phyloP scores from a whole-genome alignment of 1,284 basidiomycete species.

The Ustilago cynodontis region DNA sequence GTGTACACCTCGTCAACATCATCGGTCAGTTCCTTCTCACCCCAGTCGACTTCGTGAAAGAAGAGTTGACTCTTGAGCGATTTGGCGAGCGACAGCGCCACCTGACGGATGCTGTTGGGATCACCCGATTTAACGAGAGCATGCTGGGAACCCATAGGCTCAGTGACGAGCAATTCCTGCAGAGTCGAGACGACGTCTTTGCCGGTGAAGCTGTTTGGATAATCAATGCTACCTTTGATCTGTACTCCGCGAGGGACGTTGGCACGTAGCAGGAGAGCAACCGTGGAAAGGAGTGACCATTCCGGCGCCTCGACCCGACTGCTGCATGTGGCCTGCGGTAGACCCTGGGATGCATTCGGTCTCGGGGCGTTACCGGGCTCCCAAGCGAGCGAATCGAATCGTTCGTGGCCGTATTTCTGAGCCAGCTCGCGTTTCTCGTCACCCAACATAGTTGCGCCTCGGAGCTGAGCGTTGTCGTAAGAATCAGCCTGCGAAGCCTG shows the following conservation, averaged over 20 bases:
- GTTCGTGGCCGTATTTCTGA: slow-evolving; percentile 28
- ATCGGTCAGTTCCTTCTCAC: slow-evolving; percentile 83
- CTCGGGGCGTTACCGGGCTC: slow-evolving; percentile 35
- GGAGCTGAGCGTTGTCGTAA: slow-evolving; percentile 5
- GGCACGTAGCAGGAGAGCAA: slow-evolving; percentile 87
- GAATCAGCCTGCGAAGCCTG: neutral
- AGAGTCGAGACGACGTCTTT: slow-evolving; percentile 64
- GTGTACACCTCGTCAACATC: slow-evolving; percentile 95
- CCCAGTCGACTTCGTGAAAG: slow-evolving; percentile 98
- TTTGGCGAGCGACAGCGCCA: slow-evolving; percentile 86
- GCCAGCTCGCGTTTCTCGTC: slow-evolving; percentile 11
- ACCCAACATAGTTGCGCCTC: slow-evolving; percentile 1
- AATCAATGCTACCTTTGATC: slow-evolving; percentile 72
- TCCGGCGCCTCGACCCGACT: slow-evolving; percentile 71
- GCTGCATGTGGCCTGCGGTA: slow-evolving; percentile 2
- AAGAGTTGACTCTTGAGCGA: slow-evolving; percentile 91
- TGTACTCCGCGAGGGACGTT: slow-evolving; percentile 86
- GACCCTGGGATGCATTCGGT: neutral
- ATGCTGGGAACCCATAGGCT: slow-evolving; percentile 71
- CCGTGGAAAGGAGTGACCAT: slow-evolving; percentile 85
- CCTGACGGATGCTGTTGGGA: slow-evolving; percentile 72
- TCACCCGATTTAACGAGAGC: slow-evolving; percentile 24
- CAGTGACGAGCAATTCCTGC: slow-evolving; percentile 42
- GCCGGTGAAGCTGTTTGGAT: slow-evolving; percentile 67
- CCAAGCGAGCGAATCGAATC: slow-evolving; percentile 44